A percentile compares a stretch with the other conserved stretches of the same genome.
Conservation (phyloP, 1,139 yeast species). For the Magnusiomyces suaveolens region DNA sequence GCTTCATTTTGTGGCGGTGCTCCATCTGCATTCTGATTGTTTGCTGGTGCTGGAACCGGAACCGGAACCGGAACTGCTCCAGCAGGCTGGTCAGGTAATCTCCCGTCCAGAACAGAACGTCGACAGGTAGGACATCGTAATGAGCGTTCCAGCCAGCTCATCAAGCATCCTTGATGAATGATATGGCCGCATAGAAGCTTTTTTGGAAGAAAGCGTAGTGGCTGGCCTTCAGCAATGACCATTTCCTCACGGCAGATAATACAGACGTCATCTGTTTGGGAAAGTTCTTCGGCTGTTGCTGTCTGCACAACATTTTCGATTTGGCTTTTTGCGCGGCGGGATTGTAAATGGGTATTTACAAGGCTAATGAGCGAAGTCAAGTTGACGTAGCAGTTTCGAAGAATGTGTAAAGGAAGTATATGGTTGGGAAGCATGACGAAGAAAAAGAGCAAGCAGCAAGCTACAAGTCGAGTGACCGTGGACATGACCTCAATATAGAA, state of each 20-base stretch:
- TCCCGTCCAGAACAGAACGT: slow-evolving; percentile 45
- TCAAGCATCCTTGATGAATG: slow-evolving; percentile 80
- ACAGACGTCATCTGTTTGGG: slow-evolving; percentile 49
- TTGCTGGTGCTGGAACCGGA: neutral
- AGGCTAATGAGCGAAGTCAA: slow-evolving; percentile 42
- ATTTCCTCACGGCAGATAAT: slow-evolving; percentile 82
- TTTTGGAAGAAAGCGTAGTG: slow-evolving; percentile 53
- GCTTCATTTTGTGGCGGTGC: slow-evolving; percentile 1
- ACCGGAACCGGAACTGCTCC: neutral
- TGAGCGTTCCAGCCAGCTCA: slow-evolving; percentile 88
- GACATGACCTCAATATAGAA: slow-evolving; percentile 50
- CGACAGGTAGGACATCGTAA: slow-evolving; percentile 90
- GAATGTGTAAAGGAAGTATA: slow-evolving; percentile 50
- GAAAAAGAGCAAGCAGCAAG: slow-evolving; percentile 46
- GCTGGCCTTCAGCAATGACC: slow-evolving; percentile 35
- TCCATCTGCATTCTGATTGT: neutral
- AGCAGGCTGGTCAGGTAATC: slow-evolving; percentile 3
- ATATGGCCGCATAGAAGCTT: slow-evolving; percentile 77
- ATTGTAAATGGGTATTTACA: slow-evolving; percentile 43
- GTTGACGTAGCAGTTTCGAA: slow-evolving; percentile 58
- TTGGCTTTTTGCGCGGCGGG: slow-evolving; percentile 52
- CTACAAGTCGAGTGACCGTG: slow-evolving; percentile 31
- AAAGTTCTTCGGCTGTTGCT: slow-evolving; percentile 56
- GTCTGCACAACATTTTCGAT: slow-evolving; percentile 51
- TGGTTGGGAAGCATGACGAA: slow-evolving; percentile 40